Percentiles rank a stretch among this genome's conserved stretches.
phyloP scores from a whole-genome alignment of 305 asterid genomes.

The Fraxinus sp. region DNA sequence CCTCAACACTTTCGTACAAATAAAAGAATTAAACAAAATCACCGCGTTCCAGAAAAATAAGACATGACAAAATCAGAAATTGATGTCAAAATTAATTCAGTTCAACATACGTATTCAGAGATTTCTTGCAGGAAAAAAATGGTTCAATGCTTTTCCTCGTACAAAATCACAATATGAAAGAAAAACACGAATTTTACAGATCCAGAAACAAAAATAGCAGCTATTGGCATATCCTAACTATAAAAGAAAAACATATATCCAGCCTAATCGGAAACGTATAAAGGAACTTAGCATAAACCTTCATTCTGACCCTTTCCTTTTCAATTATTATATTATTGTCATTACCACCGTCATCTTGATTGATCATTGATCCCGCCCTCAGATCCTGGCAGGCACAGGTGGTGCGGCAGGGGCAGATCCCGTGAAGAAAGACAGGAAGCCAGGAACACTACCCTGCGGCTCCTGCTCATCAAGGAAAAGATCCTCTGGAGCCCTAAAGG shows the following conservation, averaged over 20 bases:
- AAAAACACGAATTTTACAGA: neutral
- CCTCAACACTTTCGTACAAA: neutral
- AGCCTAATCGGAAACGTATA: neutral
- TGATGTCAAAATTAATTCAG: neutral
- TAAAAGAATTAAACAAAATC: neutral
- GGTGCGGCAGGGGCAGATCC: slow-evolving; percentile 47
- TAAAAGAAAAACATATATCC: neutral
- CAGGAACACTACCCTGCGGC: slow-evolving; percentile 44
- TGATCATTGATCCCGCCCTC: slow-evolving; percentile 23
- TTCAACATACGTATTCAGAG: neutral
- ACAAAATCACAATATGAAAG: neutral
- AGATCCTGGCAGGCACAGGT: slow-evolving; percentile 51
- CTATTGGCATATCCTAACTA: neutral
- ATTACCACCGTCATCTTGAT: slow-evolving; percentile 6
- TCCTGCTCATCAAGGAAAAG: slow-evolving; percentile 82
- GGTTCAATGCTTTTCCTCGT: neutral
- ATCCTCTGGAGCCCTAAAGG: slow-evolving; percentile 82
- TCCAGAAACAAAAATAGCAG: neutral
- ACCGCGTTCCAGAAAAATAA: neutral
- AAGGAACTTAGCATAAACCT: neutral
- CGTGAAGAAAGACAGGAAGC: slow-evolving; percentile 64
- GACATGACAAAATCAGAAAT: neutral
- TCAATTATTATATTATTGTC: neutral
- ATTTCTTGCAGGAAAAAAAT: neutral
- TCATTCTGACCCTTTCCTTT: neutral